Base-by-base conservation (phyloP, 768 basidiomycete species). In the Lentinula detonsa region DNA sequence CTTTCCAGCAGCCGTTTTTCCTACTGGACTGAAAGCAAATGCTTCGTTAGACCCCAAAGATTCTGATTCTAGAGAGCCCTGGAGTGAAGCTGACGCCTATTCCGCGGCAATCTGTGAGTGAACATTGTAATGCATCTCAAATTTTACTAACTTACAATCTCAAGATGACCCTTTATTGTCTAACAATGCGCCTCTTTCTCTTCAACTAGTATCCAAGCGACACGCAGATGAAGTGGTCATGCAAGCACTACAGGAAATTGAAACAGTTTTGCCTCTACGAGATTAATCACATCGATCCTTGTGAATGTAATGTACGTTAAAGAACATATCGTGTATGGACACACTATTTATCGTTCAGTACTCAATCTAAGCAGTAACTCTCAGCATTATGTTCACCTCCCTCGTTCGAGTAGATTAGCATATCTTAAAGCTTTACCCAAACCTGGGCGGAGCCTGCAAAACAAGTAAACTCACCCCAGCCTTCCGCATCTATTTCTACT, bases 401-500 rank as follows among this genome's bases (percentile, higher is more conserved):
- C 28, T 28, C 28, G 28, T 28, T 28, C 28, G 28, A 28, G 28
- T 28, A 4, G 0, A 28, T 28, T 28, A 28, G 28, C 0, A 28
- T 46, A 18, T 15, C n/a, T 63, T 18, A 58, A 15, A 43, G 65
- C 61, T 51, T 69, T 16, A 78, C 71, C 88, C 89, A 91, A 15
- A 91, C 81, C 67, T 87, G 81, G 3, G 88, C 77, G 34, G 70
- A 72, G 45, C 79, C 79, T 5, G 78, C 73, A 21, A 78, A 78
- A 67, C 87, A 89, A 42, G 82, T 76, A 66, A 91, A 91, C 4
- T 68, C 65, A 1, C 85, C 88, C 87, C 86, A 87, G 7, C 89
- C 90, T n/a, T 78, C 72, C 9, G 64, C 58, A 63, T 83, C 78
- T 57, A 83, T 79, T 31, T 74, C 68, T 5, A 85, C 74, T 21